phyloP scores from a whole-genome alignment of 805 yeast species.

The Cyberlindnera galapagoensis region DNA sequence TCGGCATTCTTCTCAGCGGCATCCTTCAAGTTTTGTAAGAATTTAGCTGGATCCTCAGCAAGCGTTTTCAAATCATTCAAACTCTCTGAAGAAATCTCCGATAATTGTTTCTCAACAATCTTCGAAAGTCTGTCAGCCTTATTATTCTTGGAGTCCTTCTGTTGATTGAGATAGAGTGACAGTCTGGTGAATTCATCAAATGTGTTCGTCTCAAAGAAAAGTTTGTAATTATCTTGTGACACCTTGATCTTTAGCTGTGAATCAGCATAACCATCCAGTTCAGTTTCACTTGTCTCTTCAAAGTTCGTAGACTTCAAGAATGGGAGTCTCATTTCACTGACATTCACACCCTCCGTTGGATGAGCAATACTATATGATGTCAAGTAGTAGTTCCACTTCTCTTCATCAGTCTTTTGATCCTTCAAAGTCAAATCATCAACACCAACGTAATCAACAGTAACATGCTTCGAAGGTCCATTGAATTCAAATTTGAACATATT shows the following conservation, averaged over 20 bases:
- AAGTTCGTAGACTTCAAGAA: constrained; percentile 50
- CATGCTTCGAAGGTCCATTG: constrained; percentile 44
- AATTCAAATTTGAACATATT: constrained; percentile 86
- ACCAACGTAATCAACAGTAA: constrained; percentile 76
- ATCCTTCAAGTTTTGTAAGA: constrained; percentile 7
- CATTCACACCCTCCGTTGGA: constrained; percentile 93
- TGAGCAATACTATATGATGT: constrained; percentile 91
- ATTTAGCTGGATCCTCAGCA: constrained; percentile 7
- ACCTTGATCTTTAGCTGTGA: constrained; percentile 75
- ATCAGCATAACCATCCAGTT: constrained; percentile 52
- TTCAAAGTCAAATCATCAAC: constrained; percentile 83
- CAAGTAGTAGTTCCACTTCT: constrained; percentile 86
- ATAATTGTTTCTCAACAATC: constrained; percentile 5
- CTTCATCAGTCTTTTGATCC: constrained; percentile 62
- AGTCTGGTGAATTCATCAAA: constrained; percentile 72
- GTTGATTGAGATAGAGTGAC: constrained; percentile 38
- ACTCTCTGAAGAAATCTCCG: constrained; percentile 10
- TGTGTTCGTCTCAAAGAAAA: constrained; percentile 75
- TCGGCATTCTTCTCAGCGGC: constrained; percentile 7
- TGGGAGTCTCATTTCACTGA: constrained; percentile 71
- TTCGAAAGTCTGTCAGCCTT: constrained; percentile 25
- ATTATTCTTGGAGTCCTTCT: constrained; percentile 30
- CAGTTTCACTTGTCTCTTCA: constrained; percentile 41
- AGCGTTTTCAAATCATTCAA: constrained; percentile 4
- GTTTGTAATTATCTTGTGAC: constrained; percentile 68